Base-by-base conservation (phyloP, 768 basidiomycete species). In the Auricularia heimuer region DNA sequence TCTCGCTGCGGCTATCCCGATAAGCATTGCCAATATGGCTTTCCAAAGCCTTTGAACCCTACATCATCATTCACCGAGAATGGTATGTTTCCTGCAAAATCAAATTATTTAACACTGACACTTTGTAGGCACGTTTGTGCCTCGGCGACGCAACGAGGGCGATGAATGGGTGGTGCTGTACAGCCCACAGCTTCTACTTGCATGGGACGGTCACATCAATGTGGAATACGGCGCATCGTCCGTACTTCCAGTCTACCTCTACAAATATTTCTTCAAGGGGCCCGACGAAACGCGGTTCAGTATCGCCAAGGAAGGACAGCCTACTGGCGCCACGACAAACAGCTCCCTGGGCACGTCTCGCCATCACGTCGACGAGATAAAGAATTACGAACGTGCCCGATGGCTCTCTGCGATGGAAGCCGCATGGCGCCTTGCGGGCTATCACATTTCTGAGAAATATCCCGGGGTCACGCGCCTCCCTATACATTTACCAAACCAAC, bases 361-460 rank as follows among this genome's bases (percentile, higher is more conserved):
- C 6, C 29, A 65, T 7, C 6, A 7, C 7, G 39, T 76, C 10
- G 70, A 78, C 62, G 76, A 79, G 60, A 76, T 80, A 42, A 69
- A 73, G 21, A 75, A 78, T 4, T 77, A 68, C 29, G 72, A 72
- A 73, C 70, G 72, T 24, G 77, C 65, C 0, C 68, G 73, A 0
- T 78, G 78, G 65, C 70, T 78, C 0, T 75, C 75, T 3, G 73
- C 75, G 1, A 71, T 70, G 7, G 75, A 80, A 67, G 77, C 75
- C 1, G 68, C 71, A 3, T 78, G 78, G 79, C 65, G 73, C 3
- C 77, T 77, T 36, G 60, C 77, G 0, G 75, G 75, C 0, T 79
- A 71, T 61, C 67, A 75, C n/a, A 70, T 80, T 44, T 72, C 74
- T 0, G 44, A 65, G 4, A 78, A 78, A 60, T 64, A 69, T 0